Percentiles rank a stretch among this genome's conserved stretches.
Evolutionary conservation across 1,284 basidiomycete species (phyloP).

Genomic region (Apiotrichum domesticum): DNA sequence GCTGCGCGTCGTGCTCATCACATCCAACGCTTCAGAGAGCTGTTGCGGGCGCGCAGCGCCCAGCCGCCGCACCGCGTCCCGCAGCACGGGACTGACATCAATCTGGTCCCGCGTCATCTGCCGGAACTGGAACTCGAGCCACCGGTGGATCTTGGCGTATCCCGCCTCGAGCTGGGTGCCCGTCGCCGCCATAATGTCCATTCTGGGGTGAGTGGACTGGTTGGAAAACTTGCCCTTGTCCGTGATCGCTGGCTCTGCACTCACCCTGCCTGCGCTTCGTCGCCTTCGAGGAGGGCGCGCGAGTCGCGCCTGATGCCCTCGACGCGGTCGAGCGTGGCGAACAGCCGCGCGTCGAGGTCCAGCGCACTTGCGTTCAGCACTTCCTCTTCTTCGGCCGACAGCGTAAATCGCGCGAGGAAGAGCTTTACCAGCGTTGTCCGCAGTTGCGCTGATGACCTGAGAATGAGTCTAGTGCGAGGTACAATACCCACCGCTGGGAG

Average conservation of each 20-base stretch:
- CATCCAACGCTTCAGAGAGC: conserved; percentile 71
- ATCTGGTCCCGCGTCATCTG: conserved; percentile 71
- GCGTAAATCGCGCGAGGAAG: conserved; percentile 80
- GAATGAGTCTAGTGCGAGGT: not conserved
- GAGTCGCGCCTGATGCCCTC: conserved; percentile 78
- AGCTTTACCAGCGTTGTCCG: conserved; percentile 66
- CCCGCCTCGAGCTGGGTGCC: conserved; percentile 77
- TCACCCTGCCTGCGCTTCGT: conserved; percentile 74
- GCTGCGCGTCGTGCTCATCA: conserved; percentile 76
- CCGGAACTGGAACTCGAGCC: conserved; percentile 79
- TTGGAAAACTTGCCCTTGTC: too few species aligned
- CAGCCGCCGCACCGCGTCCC: conserved; percentile 68
- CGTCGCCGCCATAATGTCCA: conserved; percentile 82
- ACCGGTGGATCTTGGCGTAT: conserved; percentile 81
- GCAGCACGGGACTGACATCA: conserved; percentile 67
- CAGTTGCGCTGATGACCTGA: conserved; percentile 53
- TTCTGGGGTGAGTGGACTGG: conserved; percentile 47
- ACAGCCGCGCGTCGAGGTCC: conserved; percentile 65
- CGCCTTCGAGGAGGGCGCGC: conserved; percentile 74
- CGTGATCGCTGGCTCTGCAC: conserved; percentile 22
- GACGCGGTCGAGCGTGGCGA: conserved; percentile 79
- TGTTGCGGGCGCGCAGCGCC: conserved; percentile 64
- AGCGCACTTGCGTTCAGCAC: conserved; percentile 72
- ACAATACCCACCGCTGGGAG: conserved; percentile 61
- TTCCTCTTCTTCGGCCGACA: conserved; percentile 64